These are phyloP conservation scores for Xylaria sp. DNA, from an alignment of 2,329 filamentous ascomycete genomes.

Conservation along the genomic window DNA sequence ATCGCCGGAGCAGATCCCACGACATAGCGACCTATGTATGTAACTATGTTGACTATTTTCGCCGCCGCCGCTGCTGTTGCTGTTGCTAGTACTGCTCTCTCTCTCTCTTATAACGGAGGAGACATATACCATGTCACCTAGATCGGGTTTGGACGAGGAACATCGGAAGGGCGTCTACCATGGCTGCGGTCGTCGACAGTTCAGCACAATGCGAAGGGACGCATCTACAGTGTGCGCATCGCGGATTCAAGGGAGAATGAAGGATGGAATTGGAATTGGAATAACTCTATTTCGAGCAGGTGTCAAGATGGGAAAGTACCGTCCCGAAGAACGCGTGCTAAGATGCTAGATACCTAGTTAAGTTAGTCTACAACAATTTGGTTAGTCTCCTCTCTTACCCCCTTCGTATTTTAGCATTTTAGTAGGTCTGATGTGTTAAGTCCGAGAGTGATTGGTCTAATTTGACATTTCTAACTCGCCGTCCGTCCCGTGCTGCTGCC, in stretches of 20 bases:
- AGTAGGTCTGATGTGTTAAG: not conserved
- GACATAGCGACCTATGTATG: slow-evolving; percentile 64
- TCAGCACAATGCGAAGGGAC: slow-evolving; percentile 27
- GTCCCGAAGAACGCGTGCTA: slow-evolving; percentile 31
- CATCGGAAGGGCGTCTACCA: slow-evolving; percentile 44
- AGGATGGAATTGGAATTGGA: slow-evolving; percentile 27
- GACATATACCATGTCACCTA: slow-evolving; percentile 48
- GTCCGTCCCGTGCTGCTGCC: slow-evolving; percentile 10
- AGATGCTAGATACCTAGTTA: slow-evolving; percentile 9
- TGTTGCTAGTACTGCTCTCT: slow-evolving; percentile 23
- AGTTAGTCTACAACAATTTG: slow-evolving; percentile 1
- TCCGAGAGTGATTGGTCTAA: not conserved
- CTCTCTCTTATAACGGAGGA: slow-evolving; percentile 41
- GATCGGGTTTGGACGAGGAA: slow-evolving; percentile 44
- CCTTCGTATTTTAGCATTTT: slow-evolving; percentile 3
- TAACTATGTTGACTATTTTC: not conserved
- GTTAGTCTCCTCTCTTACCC: not conserved
- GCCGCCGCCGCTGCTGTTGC: slow-evolving; percentile 12
- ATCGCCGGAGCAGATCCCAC: slow-evolving; percentile 89
- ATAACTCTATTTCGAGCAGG: slow-evolving; percentile 32
- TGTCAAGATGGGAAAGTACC: slow-evolving; percentile 36
- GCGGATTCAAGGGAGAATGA: slow-evolving; percentile 24
- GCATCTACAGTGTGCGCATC: slow-evolving; percentile 32
- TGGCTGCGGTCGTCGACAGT: slow-evolving; percentile 44
- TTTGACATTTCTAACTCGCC: slow-evolving; percentile 8